A percentile compares a stretch with the other conserved stretches of the same genome.
Evolutionary conservation across 768 basidiomycete genomes (phyloP).

Genomic region (Tricholoma hemisulphureum): DNA sequence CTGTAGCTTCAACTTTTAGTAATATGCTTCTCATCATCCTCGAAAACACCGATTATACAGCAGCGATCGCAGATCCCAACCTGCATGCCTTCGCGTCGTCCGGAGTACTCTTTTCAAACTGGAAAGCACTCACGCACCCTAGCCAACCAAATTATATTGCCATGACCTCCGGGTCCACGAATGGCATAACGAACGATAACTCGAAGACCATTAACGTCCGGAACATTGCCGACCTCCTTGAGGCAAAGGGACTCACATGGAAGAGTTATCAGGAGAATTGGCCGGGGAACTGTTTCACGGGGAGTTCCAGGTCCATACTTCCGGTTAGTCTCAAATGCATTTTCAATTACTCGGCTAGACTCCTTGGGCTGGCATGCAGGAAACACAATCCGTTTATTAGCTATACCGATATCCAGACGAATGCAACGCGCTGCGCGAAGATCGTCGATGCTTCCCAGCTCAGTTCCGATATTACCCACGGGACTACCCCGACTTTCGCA

Average conservation of each 20-base stretch:
- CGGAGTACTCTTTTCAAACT: constrained; percentile 8
- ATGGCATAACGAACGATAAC: constrained; percentile 1
- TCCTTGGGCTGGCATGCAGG: not conserved
- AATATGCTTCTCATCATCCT: constrained; percentile 20
- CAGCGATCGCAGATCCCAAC: constrained; percentile 23
- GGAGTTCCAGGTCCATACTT: not conserved
- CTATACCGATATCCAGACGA: not conserved
- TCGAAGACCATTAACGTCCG: not conserved
- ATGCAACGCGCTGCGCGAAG: not conserved
- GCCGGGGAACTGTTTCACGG: constrained; percentile 5
- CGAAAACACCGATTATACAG: constrained; percentile 32
- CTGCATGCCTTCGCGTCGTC: constrained; percentile 1
- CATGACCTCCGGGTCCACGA: constrained; percentile 1
- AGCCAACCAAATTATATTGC: constrained; percentile 9
- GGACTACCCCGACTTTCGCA: not conserved
- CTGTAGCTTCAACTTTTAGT: not conserved
- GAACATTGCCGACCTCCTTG: constrained; percentile 7
- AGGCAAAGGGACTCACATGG: constrained; percentile 7
- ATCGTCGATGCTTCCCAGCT: not conserved
- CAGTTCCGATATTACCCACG: not conserved
- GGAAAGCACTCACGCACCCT: constrained; percentile 2
- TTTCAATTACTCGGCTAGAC: not conserved
- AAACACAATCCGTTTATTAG: not conserved
- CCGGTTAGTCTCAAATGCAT: not conserved
- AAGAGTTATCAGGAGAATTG: constrained; percentile 9